Conservation (phyloP, 441 rosid species). For the Aleurites moluccanus region DNA sequence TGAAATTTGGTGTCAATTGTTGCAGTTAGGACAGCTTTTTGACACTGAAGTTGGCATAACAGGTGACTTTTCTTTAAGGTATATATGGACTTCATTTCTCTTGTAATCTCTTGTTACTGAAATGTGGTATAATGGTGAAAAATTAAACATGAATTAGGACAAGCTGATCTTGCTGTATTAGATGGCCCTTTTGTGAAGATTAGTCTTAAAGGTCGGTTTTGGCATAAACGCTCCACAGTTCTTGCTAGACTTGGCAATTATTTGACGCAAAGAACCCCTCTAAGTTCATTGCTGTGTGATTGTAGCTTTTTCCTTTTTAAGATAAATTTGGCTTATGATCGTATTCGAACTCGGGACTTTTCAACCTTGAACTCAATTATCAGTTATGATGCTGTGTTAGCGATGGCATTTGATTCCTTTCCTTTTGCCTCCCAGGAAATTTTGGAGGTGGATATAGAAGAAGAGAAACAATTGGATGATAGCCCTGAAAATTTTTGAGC, state of each 20-base stretch:
- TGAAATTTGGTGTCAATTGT: not conserved
- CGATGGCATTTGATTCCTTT: not conserved
- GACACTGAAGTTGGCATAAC: slow-evolving; percentile 77
- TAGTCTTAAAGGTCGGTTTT: slow-evolving; percentile 79
- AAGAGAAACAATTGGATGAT: slow-evolving; percentile 85
- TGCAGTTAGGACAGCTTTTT: slow-evolving; percentile 77
- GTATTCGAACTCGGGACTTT: too few species aligned
- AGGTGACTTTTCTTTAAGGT: slow-evolving; percentile 45
- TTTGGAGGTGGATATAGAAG: slow-evolving; percentile 84
- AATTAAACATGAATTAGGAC: slow-evolving; percentile 35
- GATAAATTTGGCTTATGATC: too few species aligned
- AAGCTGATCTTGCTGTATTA: slow-evolving; percentile 74
- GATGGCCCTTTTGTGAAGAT: slow-evolving; percentile 95
- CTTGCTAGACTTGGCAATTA: slow-evolving; percentile 84
- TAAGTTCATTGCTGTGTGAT: slow-evolving; percentile 31
- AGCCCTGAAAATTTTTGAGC: slow-evolving; percentile 84
- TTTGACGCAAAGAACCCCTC: slow-evolving; percentile 90
- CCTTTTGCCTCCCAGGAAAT: slow-evolving; percentile 48
- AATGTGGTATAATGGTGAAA: not conserved
- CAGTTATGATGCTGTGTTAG: not conserved
- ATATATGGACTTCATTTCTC: not conserved
- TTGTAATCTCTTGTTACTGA: not conserved
- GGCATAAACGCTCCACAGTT: slow-evolving; percentile 81
- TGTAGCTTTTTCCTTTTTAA: too few species aligned
- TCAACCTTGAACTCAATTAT: too few species aligned